Percentiles rank a stretch among this genome's conserved stretches.
Conservation (phyloP, 1,139 yeast genomes). For the Lodderomyces theae region DNA sequence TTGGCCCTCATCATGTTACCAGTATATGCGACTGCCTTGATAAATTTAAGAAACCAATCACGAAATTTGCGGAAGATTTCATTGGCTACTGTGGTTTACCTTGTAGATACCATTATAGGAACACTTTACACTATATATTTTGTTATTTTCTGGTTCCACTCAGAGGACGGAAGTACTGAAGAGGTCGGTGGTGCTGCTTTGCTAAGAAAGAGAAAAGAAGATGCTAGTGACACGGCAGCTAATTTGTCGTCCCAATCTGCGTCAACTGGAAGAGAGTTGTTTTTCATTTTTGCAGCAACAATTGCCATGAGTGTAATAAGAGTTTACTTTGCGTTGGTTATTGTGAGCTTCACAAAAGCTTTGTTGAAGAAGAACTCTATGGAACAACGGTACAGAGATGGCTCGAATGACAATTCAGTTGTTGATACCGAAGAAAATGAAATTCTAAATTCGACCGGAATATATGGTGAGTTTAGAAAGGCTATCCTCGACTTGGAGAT, state of each 20-base stretch:
- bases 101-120: constrained; percentile 66
- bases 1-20: constrained; percentile 63
- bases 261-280: constrained; percentile 66
- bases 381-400: constrained; percentile 20
- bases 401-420: constrained; percentile 4
- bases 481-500: constrained; percentile 29
- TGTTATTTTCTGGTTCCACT: constrained; percentile 69
- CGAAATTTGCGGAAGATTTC: constrained; percentile 47
- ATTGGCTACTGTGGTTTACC: constrained; percentile 60
- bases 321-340: constrained; percentile 62
- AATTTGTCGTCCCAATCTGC: constrained; percentile 55
- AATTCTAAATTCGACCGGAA: constrained; percentile 20
- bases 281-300: constrained; percentile 60
- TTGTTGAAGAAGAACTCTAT: constrained; percentile 34
- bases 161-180: constrained; percentile 29
- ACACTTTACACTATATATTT: constrained; percentile 72
- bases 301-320: constrained; percentile 53
- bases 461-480: constrained; percentile 22
- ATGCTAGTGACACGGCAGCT: constrained; percentile 10
- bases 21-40: constrained; percentile 62
- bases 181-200: constrained; percentile 12
- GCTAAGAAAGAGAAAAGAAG: constrained; percentile 9
- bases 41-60: constrained; percentile 32
- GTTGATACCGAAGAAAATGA: constrained; percentile 29
- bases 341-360: constrained; percentile 57